A percentile compares a stretch with the other conserved stretches of the same genome.
phyloP scores from a whole-genome alignment of 805 yeast genomes.

The Wickerhamomyces hampshirensis region DNA sequence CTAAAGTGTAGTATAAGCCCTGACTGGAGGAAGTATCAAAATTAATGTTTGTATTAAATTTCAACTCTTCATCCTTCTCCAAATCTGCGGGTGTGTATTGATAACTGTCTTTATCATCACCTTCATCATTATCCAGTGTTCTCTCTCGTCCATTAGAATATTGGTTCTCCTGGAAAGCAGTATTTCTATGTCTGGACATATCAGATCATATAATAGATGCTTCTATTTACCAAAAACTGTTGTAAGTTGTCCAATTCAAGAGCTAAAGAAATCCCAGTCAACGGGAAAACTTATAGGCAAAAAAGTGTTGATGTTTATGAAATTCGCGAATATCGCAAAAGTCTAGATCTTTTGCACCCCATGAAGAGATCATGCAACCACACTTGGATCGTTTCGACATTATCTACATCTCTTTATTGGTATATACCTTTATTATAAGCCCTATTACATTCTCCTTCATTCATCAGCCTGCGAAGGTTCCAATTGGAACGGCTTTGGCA shows the following conservation, averaged over 20 bases:
- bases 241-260: not conserved
- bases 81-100: not conserved
- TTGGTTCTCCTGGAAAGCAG: not conserved
- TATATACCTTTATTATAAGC: not conserved
- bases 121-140: not conserved
- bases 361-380: too few species aligned
- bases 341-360: too few species aligned
- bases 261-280: too few species aligned
- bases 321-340: too few species aligned
- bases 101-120: not conserved
- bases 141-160: too few species aligned
- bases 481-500: conserved; percentile 66
- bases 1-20: not conserved
- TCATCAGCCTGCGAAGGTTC: conserved; percentile 18
- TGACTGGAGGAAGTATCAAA: not conserved
- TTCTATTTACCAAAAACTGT: not conserved
- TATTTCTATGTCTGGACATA: conserved; percentile 1
- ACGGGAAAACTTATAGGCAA: too few species aligned
- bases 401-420: not conserved
- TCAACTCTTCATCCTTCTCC: not conserved
- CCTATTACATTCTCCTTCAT: not conserved
- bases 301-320: too few species aligned
- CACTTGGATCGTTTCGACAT: too few species aligned
- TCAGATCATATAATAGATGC: not conserved
- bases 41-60: not conserved